Base-by-base conservation (phyloP, 2,329 filamentous ascomycete genomes). In the Pseudogymnoascus sp. region DNA sequence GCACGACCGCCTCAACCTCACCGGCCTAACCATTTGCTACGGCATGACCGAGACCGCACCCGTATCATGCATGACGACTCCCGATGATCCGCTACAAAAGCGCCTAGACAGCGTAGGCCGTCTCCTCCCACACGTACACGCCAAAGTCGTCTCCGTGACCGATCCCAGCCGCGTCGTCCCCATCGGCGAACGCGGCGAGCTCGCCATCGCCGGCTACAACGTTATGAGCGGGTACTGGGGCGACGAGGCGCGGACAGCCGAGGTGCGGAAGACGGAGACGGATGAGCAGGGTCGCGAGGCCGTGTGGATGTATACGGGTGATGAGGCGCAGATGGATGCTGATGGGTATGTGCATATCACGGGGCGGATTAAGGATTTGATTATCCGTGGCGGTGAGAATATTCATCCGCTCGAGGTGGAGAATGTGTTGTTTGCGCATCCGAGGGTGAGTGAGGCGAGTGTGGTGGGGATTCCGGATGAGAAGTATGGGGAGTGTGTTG, bases 401-500 rank as follows among this genome's bases (percentile, higher is more conserved):
- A 96, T 97, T 63, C 91, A 96, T 73, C 94, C 94, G 0, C 80
- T 96, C 5, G 94, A 97, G 74, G 82, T 97, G 2, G 94, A 99
- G 74, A 92, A 95, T 72, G 93, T 86, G 68, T 80, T 97, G 5
- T 85, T 96, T 65, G 83, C 84, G 42, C 87, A 93, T 71, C 80
- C 84, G 1, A 79, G 80, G 3, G 80, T 97, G 0, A 79, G 81
- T 12, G 91, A 97, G 67, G 91, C 85, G 2, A 90, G 87, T 67
- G 90, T 96, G 1, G 90, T 95, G 0, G 94, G 92, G 0, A 77
- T 97, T 0, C 87, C 89, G 0, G 91, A 97, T 73, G 84, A 88
- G 68, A 82, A 82, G 69, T 90, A 95, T 69, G 94, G 94, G 1
- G 94, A 99, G 77, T 84, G 84, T 1, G 92, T 97, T 0, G 90